phyloP scores from a whole-genome alignment of 176 grass and related monocot species.

The Paspalum notatum region DNA sequence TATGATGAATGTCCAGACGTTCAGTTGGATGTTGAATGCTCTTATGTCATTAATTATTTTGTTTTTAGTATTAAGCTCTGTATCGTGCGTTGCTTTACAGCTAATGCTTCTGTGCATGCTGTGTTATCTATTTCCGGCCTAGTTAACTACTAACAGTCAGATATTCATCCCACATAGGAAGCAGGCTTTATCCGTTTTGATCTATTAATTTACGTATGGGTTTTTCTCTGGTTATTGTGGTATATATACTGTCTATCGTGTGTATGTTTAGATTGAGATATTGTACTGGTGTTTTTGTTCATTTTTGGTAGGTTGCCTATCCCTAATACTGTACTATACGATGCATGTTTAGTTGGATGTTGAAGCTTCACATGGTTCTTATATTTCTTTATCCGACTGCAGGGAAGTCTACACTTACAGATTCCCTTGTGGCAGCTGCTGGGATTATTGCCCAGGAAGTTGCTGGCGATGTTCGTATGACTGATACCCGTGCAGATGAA shows the following conservation, averaged over 20 bases:
- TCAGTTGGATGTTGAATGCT: too few relatives aligned
- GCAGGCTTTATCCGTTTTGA: background rate
- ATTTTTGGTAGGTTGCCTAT: background rate
- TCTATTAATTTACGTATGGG: background rate
- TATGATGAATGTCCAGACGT: background rate
- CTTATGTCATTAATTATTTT: too few relatives aligned
- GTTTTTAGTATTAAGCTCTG: too few relatives aligned
- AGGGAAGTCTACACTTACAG: conserved; percentile 88
- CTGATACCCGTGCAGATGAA: conserved; percentile 74
- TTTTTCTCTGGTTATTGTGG: background rate
- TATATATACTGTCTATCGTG: background rate
- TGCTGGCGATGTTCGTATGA: conserved; percentile 89
- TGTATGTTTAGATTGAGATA: background rate
- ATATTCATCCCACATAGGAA: background rate
- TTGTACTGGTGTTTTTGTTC: background rate
- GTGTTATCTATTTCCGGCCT: background rate
- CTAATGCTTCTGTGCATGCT: background rate
- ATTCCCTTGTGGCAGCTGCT: conserved; percentile 83
- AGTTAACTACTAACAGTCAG: background rate
- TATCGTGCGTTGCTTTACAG: too few relatives aligned
- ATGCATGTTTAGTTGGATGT: background rate
- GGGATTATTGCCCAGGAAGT: conserved; percentile 84
- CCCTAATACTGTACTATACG: background rate
- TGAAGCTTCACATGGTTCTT: background rate
- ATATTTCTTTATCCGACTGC: conserved; percentile 12